Evolutionary conservation across 306 rosid species (phyloP).

Genomic region (Casuarina glauca): DNA sequence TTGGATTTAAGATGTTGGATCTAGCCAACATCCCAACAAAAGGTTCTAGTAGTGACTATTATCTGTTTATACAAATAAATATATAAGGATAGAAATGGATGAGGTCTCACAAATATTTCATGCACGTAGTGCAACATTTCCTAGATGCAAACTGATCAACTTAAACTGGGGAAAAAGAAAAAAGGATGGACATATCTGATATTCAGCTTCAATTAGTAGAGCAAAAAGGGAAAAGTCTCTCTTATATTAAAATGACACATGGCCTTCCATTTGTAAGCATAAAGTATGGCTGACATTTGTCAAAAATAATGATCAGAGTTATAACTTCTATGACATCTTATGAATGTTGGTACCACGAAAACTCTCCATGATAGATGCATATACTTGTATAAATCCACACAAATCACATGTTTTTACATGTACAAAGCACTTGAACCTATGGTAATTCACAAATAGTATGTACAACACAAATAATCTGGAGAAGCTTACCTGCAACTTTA

Average conservation of each 20-base stretch:
- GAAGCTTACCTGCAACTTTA: conserved; percentile 74
- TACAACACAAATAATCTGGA: conserved; percentile 20
- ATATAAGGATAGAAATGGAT: too few relatives aligned
- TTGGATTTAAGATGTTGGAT: neutral
- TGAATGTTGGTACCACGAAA: neutral
- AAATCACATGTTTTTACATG: neutral
- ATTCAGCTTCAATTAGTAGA: neutral
- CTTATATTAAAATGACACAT: neutral
- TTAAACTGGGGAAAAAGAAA: neutral
- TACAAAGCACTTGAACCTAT: neutral
- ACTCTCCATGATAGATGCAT: neutral
- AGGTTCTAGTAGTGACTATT: neutral
- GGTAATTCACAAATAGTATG: neutral
- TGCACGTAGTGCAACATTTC: neutral
- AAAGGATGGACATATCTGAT: neutral
- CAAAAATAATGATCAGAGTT: too few relatives aligned
- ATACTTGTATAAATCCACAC: neutral
- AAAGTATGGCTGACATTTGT: neutral
- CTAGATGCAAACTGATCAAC: neutral
- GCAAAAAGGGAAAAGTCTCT: neutral
- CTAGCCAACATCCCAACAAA: neutral
- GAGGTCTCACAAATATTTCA: too few relatives aligned
- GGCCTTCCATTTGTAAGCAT: neutral
- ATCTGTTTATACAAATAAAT: too few relatives aligned
- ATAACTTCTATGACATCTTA: neutral